phyloP scores from a whole-genome alignment of 2,329 filamentous ascomycete species.

The Claviceps arundinis region DNA sequence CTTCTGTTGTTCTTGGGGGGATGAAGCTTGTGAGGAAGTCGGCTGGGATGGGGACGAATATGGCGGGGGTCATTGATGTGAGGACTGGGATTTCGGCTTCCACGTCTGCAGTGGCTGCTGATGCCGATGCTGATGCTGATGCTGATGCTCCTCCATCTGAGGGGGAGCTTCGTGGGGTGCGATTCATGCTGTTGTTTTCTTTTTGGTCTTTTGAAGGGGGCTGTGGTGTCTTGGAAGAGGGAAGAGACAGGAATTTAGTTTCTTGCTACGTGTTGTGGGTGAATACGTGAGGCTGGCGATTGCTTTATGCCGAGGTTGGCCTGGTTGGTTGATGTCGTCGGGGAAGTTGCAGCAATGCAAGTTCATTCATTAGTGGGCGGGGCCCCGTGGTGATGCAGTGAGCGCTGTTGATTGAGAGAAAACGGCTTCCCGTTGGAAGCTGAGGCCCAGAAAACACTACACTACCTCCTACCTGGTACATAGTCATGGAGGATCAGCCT shows the following conservation, averaged over 20 bases:
- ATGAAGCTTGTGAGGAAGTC: conserved; percentile 11
- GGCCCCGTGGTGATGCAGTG: neutral
- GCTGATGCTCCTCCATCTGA: too few relatives aligned
- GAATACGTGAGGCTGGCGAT: neutral
- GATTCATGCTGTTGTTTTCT: neutral
- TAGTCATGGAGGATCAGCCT: neutral
- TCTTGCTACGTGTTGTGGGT: neutral
- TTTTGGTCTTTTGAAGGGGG: neutral
- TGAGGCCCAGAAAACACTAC: too few relatives aligned
- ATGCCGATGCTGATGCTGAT: neutral
- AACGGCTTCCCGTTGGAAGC: too few relatives aligned
- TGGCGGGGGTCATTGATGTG: conserved; percentile 14
- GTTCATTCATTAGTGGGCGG: neutral
- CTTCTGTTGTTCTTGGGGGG: conserved; percentile 7
- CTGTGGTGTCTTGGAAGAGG: neutral
- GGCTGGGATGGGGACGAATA: conserved; percentile 21
- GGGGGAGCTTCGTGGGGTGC: neutral
- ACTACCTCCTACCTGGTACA: too few relatives aligned
- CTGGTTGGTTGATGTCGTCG: too few relatives aligned
- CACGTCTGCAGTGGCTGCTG: neutral
- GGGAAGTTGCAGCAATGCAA: too few relatives aligned
- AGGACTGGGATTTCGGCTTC: conserved; percentile 9
- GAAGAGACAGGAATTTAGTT: neutral
- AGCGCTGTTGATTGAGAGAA: too few relatives aligned
- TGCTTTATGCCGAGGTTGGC: neutral